Evolutionary conservation across 345 rosid species (phyloP).

Genomic region (Eucalyptus marginata): DNA sequence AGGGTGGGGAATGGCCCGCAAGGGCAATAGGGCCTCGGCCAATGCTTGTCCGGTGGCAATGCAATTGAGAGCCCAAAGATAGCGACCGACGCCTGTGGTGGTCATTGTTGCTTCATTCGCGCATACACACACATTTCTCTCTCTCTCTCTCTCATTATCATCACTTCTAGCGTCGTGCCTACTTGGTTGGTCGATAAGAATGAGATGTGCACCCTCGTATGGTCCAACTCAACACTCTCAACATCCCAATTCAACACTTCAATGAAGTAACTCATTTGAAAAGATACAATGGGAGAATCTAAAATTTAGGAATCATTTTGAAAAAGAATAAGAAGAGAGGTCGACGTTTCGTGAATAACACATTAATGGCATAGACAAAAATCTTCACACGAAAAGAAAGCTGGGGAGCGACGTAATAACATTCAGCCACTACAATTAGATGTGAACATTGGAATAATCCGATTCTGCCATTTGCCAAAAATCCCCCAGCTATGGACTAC

Average conservation of each 20-base stretch:
- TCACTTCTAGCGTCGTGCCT: neutral
- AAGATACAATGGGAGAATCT: neutral
- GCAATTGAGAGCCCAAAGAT: neutral
- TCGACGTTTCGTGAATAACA: neutral
- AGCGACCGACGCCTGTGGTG: neutral
- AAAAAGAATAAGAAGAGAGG: neutral
- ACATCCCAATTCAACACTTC: neutral
- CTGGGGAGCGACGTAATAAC: neutral
- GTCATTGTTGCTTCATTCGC: neutral
- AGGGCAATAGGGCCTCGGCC: neutral
- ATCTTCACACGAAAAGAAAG: neutral
- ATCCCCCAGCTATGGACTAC: neutral
- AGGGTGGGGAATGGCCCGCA: neutral
- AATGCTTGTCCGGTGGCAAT: neutral
- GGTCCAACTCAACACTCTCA: neutral
- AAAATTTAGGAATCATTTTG: neutral
- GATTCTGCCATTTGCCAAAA: neutral
- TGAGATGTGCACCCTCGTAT: neutral
- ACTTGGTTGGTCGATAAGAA: neutral
- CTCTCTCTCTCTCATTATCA: neutral
- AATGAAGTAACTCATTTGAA: neutral
- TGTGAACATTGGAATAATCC: neutral
- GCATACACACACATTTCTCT: neutral
- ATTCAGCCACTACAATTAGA: neutral
- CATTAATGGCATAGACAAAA: neutral